These are phyloP conservation scores for Paraconiothyrium brasiliense DNA, from an alignment of 2,329 filamentous ascomycete genomes.

Conservation along the genomic window DNA sequence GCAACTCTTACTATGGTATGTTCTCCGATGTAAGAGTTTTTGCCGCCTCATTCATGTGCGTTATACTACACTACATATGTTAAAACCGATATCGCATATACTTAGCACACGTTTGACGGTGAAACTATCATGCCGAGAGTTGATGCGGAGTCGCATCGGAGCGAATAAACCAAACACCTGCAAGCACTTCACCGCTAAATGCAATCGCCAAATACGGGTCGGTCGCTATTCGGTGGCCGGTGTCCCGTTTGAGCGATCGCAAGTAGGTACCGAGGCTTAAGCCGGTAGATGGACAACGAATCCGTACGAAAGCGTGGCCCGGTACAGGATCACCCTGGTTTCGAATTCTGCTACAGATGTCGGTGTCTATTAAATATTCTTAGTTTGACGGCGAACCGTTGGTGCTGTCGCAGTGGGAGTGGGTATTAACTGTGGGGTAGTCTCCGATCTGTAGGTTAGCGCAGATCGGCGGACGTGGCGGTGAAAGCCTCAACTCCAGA, in stretches of 20 bases:
- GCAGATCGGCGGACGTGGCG: slow-evolving; percentile 31
- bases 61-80: no score
- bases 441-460: not conserved
- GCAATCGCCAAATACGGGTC: not conserved
- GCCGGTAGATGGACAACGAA: not conserved
- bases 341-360: not conserved
- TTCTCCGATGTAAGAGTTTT: not conserved
- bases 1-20: not conserved
- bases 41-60: no score
- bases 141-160: not conserved
- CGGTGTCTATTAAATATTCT: not conserved
- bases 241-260: not conserved
- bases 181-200: not conserved
- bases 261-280: not conserved
- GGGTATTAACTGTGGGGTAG: slow-evolving; percentile 4
- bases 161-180: not conserved
- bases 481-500: slow-evolving; percentile 25
- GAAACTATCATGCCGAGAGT: not conserved
- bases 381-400: not conserved
- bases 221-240: not conserved
- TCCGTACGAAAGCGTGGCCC: not conserved
- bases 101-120: not conserved
- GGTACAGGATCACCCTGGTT: not conserved
- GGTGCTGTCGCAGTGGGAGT: not conserved
- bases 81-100: not conserved